A percentile compares a stretch with the other conserved stretches of the same genome.
Evolutionary conservation across 163 green algal species (phyloP).

Genomic region (Picocystis sp.): DNA sequence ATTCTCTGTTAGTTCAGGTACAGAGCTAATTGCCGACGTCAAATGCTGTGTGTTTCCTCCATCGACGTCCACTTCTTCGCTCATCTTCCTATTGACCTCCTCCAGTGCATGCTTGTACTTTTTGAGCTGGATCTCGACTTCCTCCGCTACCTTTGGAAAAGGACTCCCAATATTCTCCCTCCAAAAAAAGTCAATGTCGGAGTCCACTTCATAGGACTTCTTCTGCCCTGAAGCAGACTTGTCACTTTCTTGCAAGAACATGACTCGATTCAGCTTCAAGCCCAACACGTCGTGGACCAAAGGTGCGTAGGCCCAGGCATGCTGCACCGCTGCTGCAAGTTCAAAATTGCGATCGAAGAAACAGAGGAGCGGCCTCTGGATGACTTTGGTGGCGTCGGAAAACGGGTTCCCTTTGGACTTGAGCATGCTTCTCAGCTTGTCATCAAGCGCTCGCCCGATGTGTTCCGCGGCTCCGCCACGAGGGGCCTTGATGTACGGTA

Average conservation of each 20-base stretch:
- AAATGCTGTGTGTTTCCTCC: slow-evolving; percentile 49
- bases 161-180: slow-evolving; percentile 25
- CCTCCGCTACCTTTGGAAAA: slow-evolving; percentile 72
- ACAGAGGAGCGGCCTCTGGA: slow-evolving; percentile 74
- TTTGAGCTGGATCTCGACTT: slow-evolving; percentile 49
- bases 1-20: slow-evolving; percentile 67
- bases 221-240: slow-evolving; percentile 1
- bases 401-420: slow-evolving; percentile 54
- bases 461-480: slow-evolving; percentile 81
- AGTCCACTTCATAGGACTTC: slow-evolving; percentile 59
- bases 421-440: slow-evolving; percentile 55
- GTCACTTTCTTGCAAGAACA: slow-evolving; percentile 24
- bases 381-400: slow-evolving; percentile 19
- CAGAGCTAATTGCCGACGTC: slow-evolving; percentile 65
- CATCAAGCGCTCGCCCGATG: slow-evolving; percentile 62
- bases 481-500: slow-evolving; percentile 83
- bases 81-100: slow-evolving; percentile 70
- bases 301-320: slow-evolving; percentile 75
- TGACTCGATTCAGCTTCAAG: slow-evolving; percentile 76
- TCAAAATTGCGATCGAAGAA: slow-evolving; percentile 98
- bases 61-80: slow-evolving; percentile 21
- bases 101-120: slow-evolving; percentile 75
- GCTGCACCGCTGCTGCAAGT: slow-evolving; percentile 37
- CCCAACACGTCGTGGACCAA: slow-evolving; percentile 88
- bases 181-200: slow-evolving; percentile 48